phyloP scores from a whole-genome alignment of 2,329 filamentous ascomycete species.

The Aspergillus neoniger region DNA sequence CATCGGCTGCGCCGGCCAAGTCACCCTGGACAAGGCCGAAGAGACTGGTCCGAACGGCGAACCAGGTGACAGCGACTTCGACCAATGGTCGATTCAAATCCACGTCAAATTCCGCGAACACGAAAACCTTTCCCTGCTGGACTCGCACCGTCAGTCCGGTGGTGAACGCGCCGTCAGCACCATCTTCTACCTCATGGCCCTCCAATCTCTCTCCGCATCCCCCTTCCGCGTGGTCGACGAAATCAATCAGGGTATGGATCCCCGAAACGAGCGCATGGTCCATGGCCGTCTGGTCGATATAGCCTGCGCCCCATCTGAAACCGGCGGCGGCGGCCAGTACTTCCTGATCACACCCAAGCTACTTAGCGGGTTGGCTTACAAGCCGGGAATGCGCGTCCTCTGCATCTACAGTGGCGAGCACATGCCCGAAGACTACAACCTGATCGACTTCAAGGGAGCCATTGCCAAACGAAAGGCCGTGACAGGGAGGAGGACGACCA shows the following conservation, averaged over 20 bases:
- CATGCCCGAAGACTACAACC: slow-evolving; percentile 44
- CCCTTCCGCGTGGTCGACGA: slow-evolving; percentile 98
- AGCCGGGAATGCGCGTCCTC: slow-evolving; percentile 86
- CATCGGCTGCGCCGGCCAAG: slow-evolving; percentile 91
- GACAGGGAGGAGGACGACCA: slow-evolving; percentile 10
- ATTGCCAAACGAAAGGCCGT: slow-evolving; percentile 38
- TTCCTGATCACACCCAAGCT: slow-evolving; percentile 98
- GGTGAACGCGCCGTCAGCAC: slow-evolving; percentile 95
- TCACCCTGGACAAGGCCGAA: slow-evolving; percentile 74
- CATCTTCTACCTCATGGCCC: slow-evolving; percentile 98
- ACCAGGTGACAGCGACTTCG: slow-evolving; percentile 70
- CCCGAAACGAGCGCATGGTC: slow-evolving; percentile 95
- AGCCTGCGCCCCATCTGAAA: slow-evolving; percentile 64
- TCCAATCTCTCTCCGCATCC: slow-evolving; percentile 88
- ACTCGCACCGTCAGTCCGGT: slow-evolving; percentile 91
- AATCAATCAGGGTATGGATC: slow-evolving; percentile 99
- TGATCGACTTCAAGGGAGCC: slow-evolving; percentile 41
- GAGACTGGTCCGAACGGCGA: slow-evolving; percentile 35
- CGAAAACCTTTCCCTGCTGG: slow-evolving; percentile 80
- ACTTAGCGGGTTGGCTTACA: slow-evolving; percentile 80
- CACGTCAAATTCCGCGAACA: slow-evolving; percentile 90
- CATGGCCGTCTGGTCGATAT: slow-evolving; percentile 98
- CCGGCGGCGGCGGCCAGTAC: slow-evolving; percentile 67
- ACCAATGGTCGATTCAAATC: slow-evolving; percentile 90
- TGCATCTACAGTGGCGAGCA: slow-evolving; percentile 88